phyloP scores from a whole-genome alignment of 257 asterid species.

The Leonotis leonurus region DNA sequence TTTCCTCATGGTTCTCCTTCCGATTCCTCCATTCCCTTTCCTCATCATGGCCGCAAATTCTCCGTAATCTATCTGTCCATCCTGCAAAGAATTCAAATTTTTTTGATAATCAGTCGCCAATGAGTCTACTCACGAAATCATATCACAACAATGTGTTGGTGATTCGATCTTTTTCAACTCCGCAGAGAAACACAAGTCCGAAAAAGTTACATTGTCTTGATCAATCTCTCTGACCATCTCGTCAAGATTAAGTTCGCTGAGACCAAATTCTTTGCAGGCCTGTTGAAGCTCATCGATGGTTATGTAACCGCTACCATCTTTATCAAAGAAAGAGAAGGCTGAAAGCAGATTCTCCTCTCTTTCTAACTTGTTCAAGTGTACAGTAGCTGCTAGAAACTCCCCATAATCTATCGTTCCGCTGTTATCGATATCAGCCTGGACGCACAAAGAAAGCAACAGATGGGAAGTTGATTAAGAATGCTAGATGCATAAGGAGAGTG shows the following conservation, averaged over 20 bases:
- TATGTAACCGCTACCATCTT: slow-evolving; percentile 90
- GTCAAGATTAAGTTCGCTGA: slow-evolving; percentile 75
- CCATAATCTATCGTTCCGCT: slow-evolving; percentile 92
- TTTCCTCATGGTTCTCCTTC: slow-evolving; percentile 55
- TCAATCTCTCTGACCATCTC: slow-evolving; percentile 88
- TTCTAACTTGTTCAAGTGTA: slow-evolving; percentile 92
- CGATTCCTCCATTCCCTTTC: slow-evolving; percentile 48
- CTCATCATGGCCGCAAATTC: slow-evolving; percentile 67
- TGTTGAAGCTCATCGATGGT: slow-evolving; percentile 93
- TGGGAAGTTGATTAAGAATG: neutral
- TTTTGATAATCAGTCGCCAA: neutral
- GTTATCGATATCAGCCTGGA: slow-evolving; percentile 88
- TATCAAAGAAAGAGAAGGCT: slow-evolving; percentile 87
- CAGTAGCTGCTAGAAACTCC: slow-evolving; percentile 95
- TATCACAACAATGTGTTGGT: neutral
- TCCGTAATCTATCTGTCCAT: slow-evolving; percentile 53
- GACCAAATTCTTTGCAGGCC: slow-evolving; percentile 87
- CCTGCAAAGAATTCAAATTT: slow-evolving; percentile 24
- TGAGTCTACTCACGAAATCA: neutral
- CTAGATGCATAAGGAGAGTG: neutral
- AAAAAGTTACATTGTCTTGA: slow-evolving; percentile 68
- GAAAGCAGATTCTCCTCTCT: slow-evolving; percentile 80
- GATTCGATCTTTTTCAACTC: too few species aligned
- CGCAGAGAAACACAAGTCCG: neutral
- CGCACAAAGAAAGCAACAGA: neutral